Evolutionary conservation across 257 asterid genomes (phyloP), one percentile per base, ranked within the genome.

Genomic region (Buddleja alternifolia): DNA sequence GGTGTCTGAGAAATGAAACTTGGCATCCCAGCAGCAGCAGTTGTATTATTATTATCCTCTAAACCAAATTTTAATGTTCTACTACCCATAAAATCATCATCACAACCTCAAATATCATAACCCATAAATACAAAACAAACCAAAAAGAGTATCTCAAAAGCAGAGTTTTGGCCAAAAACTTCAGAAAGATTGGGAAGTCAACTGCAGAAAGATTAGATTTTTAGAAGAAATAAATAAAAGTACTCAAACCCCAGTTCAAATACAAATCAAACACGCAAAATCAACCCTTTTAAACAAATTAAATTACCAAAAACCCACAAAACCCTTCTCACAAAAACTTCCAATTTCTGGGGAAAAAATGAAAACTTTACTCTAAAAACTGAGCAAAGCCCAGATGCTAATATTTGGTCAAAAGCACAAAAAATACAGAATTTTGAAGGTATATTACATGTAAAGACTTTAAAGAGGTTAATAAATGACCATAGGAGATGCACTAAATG

Each of bases 1-100:
- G 87, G 81, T 23, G 84, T 52, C 74, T 84, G 94, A 73, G 95
- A 79, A 78, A 79, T 71, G 79, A 90, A 90, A 86, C 96, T 90
- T 72, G 98, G 96, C 92, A 86, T 91, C 86, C 74, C 91, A 80
- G 84, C 65, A 76, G 71, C 17, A 58, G 53, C 75, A 72, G 79
- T 77, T 62, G 55, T 74, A 54, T 80, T 76, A 56, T 67, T 74
- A 54, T 80, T 76, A 56, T 67, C 84, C 70, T 83, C 81, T 74
- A 73, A 83, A 78, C 86, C 87, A 90, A 77, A 53, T 47, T 76
- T 77, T 65, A 83, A 63, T 8, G 73, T 75, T 73, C 80, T 72
- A 52, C 83, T 81, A 66, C 74, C 77, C 83, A 77, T 75, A 76
- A 76, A 75, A 79, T 40, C 75, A 77, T 46, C 59, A 67, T 66